Base-by-base conservation (phyloP, 495 filamentous ascomycete species). In the Aspergillus baeticus region DNA sequence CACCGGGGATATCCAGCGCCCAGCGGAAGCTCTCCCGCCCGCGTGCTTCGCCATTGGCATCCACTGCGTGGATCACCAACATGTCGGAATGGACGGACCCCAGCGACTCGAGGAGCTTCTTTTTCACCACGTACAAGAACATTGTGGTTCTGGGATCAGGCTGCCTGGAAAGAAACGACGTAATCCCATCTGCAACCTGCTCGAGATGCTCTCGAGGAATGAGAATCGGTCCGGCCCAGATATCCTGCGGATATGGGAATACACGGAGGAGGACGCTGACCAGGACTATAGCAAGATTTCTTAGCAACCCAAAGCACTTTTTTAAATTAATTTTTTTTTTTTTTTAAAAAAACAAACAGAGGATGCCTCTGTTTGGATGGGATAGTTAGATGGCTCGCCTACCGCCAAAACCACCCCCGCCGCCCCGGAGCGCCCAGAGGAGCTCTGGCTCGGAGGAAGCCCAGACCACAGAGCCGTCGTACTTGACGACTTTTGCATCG, bases 331-430 rank as follows among this genome's bases (percentile, higher is more conserved):
- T n/a, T n/a, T n/a, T n/a, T n/a, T n/a, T n/a, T n/a, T n/a, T n/a
- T n/a, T n/a, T n/a, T n/a, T n/a, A n/a, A n/a, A n/a, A n/a, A n/a
- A n/a, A n/a, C n/a, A n/a, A n/a, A n/a, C n/a, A n/a, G n/a, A n/a
- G n/a, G n/a, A n/a, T n/a, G n/a, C n/a, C n/a, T n/a, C n/a, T n/a
- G n/a, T n/a, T n/a, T 20, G 13, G 38, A 41, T 18, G 39, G 10
- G 31, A 2, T 15, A 29, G 15, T 2, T 14, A 33, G 4, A n/a
- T n/a, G n/a, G 11, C 35, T 37, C 14, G 54, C 45, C 7, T 45
- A 62, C 60, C 56, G 6, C 77, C 77, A 61, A 81, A 81, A 55
- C 81, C 80, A 35, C 70, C 71, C 1, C 64, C 57, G 15, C 76
- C 76, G 18, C 78, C 79, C 20, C 75, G 74, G 0, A 82, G 62